Evolutionary conservation across 2,329 filamentous ascomycete species (phyloP).

Genomic region (Fusarium sp.): DNA sequence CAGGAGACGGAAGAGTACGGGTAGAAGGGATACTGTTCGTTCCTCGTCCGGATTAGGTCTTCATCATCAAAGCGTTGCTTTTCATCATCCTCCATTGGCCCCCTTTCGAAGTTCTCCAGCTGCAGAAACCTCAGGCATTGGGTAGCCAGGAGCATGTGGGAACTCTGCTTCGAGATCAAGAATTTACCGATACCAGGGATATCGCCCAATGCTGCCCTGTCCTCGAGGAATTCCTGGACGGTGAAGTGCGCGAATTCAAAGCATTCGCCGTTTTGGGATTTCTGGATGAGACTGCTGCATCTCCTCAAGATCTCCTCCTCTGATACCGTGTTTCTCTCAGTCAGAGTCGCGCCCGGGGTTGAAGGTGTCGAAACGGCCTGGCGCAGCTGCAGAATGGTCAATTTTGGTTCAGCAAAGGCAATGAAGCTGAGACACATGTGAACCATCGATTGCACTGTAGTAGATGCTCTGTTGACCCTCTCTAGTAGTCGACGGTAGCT

Average conservation of each 20-base stretch:
- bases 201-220: neutral
- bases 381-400: neutral
- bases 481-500: neutral
- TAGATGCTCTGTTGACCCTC: neutral
- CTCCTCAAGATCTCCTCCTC: neutral
- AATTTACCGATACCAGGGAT: neutral
- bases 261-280: neutral
- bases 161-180: neutral
- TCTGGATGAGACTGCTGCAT: constrained; percentile 10
- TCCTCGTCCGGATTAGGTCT: neutral
- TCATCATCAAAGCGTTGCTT: neutral
- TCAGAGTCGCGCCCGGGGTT: neutral
- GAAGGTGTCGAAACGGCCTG: neutral
- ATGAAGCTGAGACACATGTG: neutral
- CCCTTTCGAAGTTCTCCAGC: neutral
- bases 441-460: neutral
- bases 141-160: neutral
- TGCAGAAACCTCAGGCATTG: neutral
- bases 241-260: constrained; percentile 32
- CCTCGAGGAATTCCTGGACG: constrained; percentile 22
- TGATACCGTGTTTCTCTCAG: neutral
- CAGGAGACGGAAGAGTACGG: neutral
- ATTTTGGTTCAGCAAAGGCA: neutral
- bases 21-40: neutral
- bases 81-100: neutral